Conservation (phyloP, 495 filamentous ascomycete genomes). For the Penicillium antarcticum region DNA sequence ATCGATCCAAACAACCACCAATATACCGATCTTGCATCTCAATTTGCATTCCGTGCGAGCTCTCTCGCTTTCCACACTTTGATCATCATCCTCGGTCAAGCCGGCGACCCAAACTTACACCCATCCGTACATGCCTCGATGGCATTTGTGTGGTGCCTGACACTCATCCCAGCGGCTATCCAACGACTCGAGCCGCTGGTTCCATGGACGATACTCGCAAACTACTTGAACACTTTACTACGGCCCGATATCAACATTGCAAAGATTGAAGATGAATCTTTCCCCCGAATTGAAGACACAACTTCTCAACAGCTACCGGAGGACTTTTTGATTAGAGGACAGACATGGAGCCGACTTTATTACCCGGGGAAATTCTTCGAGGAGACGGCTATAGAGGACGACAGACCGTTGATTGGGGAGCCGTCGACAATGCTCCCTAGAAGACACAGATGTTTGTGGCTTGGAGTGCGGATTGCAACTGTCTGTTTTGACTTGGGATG, state of each 20-base stretch:
- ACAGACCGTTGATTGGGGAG: slow-evolving; percentile 51
- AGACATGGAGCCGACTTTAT: slow-evolving; percentile 66
- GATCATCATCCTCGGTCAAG: slow-evolving; percentile 53
- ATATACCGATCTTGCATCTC: slow-evolving; percentile 11
- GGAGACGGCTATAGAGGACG: slow-evolving; percentile 67
- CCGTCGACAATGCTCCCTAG: neutral
- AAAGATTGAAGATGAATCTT: slow-evolving; percentile 48
- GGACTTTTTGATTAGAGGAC: slow-evolving; percentile 76
- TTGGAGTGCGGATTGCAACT: slow-evolving; percentile 31
- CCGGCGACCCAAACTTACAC: slow-evolving; percentile 61
- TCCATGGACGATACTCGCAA: slow-evolving; percentile 64
- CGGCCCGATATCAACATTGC: slow-evolving; percentile 36
- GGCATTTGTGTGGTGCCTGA: slow-evolving; percentile 63
- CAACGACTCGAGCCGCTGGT: slow-evolving; percentile 51
- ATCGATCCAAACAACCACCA: too few relatives aligned
- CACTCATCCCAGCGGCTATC: slow-evolving; percentile 49
- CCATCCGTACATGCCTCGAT: slow-evolving; percentile 67
- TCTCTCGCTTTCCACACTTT: slow-evolving; percentile 47
- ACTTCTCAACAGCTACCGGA: slow-evolving; percentile 67
- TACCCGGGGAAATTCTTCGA: slow-evolving; percentile 70
- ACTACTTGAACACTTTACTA: slow-evolving; percentile 63
- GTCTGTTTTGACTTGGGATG: slow-evolving; percentile 23
- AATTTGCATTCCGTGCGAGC: slow-evolving; percentile 31
- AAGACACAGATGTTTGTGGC: slow-evolving; percentile 2
- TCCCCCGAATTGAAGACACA: slow-evolving; percentile 52